Base-by-base conservation (phyloP, 2,329 filamentous ascomycete species). In the Fusarium graminum region DNA sequence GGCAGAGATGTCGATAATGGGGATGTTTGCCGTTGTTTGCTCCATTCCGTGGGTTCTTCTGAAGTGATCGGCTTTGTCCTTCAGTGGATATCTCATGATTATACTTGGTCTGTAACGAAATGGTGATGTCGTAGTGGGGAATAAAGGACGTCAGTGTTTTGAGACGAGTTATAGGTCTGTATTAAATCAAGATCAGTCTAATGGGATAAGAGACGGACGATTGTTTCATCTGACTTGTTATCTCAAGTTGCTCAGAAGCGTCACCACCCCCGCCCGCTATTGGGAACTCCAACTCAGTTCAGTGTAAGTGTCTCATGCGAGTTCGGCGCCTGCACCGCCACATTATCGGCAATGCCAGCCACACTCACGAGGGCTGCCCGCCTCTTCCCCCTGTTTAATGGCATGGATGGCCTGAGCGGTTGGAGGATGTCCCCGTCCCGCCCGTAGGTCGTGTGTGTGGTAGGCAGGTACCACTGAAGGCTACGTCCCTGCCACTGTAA, bases 1-100 rank as follows among this genome's bases (percentile, higher is more conserved):
- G 11, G 55, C 58, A 43, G 85, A 83, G 6, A 97, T 89, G 76
- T 97, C 91, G 70, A 98, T 92, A 51, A 97, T 82, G 22, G 94
- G 93, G 38, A 97, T 93, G 4, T 80, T 76, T 22, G 83, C 81
- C 6, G 73, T 60, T 28, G 57, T 40, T 12, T 71, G 36, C 65
- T 76, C 76, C 11, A 29, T 59, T 36, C 30, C 42, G 40, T 32
- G 36, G 26, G 47, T 28, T 26, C 43, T 19, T 17, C 8, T 29
- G 13, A 56, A 61, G 9, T 42, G 40, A 6, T 22, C 59, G 28
- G 46, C 32, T n/a, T 49, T 50, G 43, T 65, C 49, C 11, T 39
- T 41, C 6, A 53, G 30, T 16, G 52, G 58, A 26, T 43, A 34
- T 22, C 34, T 47, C 41, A 67, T 67, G 40, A 16, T 52, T 29